Base-by-base conservation (phyloP, 139 green algal species). In the Astrephomene gubernaculifera region DNA sequence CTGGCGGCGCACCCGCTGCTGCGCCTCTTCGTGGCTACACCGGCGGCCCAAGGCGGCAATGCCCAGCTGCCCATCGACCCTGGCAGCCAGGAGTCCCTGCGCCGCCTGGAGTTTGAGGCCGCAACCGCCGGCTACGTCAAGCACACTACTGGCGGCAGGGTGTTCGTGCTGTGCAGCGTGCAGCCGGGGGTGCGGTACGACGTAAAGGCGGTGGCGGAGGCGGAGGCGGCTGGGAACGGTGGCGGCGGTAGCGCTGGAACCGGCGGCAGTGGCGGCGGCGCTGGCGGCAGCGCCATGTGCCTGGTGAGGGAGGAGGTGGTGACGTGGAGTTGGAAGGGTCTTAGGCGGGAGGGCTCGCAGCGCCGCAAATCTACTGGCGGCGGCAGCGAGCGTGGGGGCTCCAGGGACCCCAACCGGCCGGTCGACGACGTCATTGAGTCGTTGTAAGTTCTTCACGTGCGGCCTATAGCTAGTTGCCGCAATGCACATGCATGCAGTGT, bases 301-400 rank as follows among this genome's bases (percentile, higher is more conserved):
- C 29, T 79, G n/a, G 2, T 79, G 7, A 64, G 44, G 71, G 71
- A 79, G 71, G 71, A 79, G 71, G 44, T 79, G 44, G 71, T 79
- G 44, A 33, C 44, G 29, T 79, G 71, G 71, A n/a, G 2, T 2
- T 79, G 71, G 71, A 4, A 57, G 39, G 24, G 24, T 49, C 35
- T 12, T 17, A 57, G 49, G 12, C 12, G 49, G 12, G 49, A 57
- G 49, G 49, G 12, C 12, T 17, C 49, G 17, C 49, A 57, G 49
- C 49, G 49, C 49, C 49, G 49, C 49, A 57, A 57, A 17, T 57
- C 49, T 17, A 25, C 49, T 57, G 49, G 49, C 49, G 49, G 49
- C 49, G n/a, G n/a, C n/a, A n/a, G n/a, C n/a, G n/a, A n/a, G n/a
- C n/a, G n/a, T n/a, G n/a, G n/a, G n/a, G n/a, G n/a, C n/a, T n/a